These are phyloP conservation scores for Colletotrichum caudatum DNA, from an alignment of 2,329 filamentous ascomycete genomes.

Conservation along the genomic window DNA sequence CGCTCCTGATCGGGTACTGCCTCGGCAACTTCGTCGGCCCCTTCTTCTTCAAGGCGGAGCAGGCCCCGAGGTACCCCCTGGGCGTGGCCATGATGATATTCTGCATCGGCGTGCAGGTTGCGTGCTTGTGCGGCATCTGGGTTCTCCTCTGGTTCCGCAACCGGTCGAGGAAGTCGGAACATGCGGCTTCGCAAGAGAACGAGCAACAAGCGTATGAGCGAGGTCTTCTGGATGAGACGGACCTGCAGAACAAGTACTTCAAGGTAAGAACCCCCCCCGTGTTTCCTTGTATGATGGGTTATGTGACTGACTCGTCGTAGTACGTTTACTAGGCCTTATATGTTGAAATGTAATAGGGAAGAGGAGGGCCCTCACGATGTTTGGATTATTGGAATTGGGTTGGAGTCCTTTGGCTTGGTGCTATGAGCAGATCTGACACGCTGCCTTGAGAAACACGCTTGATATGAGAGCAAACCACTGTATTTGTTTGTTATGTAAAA, in stretches of 20 bases:
- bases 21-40: constrained; percentile 74
- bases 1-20: constrained; percentile 32
- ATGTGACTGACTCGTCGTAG: background rate
- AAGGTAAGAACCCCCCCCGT: background rate
- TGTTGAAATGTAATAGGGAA: background rate
- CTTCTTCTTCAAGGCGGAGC: constrained; percentile 52
- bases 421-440: background rate
- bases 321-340: background rate
- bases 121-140: constrained; percentile 21
- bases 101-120: constrained; percentile 35
- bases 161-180: constrained; percentile 25
- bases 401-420: background rate
- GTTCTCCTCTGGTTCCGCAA: constrained; percentile 25
- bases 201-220: constrained; percentile 27
- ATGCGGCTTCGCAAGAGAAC: constrained; percentile 14
- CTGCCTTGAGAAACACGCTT: background rate
- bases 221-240: constrained; percentile 25
- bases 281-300: background rate
- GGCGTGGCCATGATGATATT: constrained; percentile 47
- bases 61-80: constrained; percentile 47
- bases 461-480: background rate
- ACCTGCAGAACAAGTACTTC: constrained; percentile 37
- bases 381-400: background rate
- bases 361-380: background rate
- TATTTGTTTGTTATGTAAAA: background rate